Evolutionary conservation across 768 basidiomycete species (phyloP), one percentile per base, ranked within the genome.

Genomic region (Phlebiopsis gigantea): DNA sequence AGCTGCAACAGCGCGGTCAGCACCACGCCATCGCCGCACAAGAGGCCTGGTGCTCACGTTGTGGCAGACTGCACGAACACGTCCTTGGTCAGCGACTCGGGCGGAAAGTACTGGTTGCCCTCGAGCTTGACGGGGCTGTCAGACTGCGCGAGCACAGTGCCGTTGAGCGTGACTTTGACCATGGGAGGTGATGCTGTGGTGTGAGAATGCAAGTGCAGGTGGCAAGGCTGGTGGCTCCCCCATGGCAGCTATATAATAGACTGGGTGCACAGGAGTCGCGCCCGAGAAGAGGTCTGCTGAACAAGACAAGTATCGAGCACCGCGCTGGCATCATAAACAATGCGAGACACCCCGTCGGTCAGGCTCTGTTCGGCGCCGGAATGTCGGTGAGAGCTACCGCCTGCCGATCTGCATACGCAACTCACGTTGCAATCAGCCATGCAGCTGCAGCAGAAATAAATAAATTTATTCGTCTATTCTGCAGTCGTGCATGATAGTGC

Each of bases 91-190:
- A 90, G 71, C 0, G 78, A 70, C 1, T 72, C 67, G 0, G 83
- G 82, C 4, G 89, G 87, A 66, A 90, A 90, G 71, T 90, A 90
- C 60, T 87, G 81, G 60, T 87, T 89, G 12, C 78, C 79, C 62
- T 89, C 86, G 46, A 90, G 77, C 5, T 79, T 66, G 31, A 81
- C 69, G 0, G 87, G 83, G 0, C 73, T 68, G 59, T 74, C 69
- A 6, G 78, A 80, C 53, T 87, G 78, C 0, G 88, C 88, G 62
- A 91, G 74, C 14, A 77, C 68, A 12, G 68, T 68, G 24, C 75
- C 78, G 62, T 82, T 71, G 57, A 83, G 63, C 2, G 73, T 70
- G 26, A 80, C 85, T 70, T 78, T 81, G 75, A 86, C 69, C 70
- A 71, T 71, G 45, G 12, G 8, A 15, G 47, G 17, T 39, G 34